Conservation (phyloP, 768 basidiomycete species). For the Pisolithus sp. region DNA sequence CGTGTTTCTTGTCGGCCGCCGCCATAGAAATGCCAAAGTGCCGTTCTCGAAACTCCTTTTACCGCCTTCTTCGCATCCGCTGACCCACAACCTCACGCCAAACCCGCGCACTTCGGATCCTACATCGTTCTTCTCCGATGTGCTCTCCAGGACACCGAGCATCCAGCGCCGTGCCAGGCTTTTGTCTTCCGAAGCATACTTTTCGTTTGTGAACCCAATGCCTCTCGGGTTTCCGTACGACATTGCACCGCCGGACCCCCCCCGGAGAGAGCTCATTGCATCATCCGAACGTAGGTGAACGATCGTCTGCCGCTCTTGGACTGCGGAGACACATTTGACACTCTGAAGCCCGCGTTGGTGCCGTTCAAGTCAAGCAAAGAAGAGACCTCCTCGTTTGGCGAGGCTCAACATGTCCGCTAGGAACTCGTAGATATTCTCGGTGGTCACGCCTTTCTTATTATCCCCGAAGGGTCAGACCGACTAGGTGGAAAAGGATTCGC, state of each 20-base stretch:
- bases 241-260: conserved; percentile 48
- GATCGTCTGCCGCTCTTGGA: conserved; percentile 84
- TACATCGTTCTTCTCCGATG: conserved; percentile 42
- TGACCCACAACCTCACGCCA: conserved; percentile 49
- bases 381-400: conserved; percentile 9
- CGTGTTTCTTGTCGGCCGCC: too few relatives aligned
- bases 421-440: conserved; percentile 79
- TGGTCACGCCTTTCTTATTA: conserved; percentile 66
- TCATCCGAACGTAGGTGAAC: conserved; percentile 59
- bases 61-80: conserved; percentile 33
- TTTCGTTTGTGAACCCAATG: conserved; percentile 73
- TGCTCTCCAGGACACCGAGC: conserved; percentile 49
- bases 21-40: conserved; percentile 11
- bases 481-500: conserved; percentile 30
- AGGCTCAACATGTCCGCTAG: conserved; percentile 45
- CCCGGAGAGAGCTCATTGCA: conserved; percentile 59
- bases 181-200: conserved; percentile 50
- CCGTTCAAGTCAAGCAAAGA: conserved; percentile 22
- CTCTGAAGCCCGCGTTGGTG: conserved; percentile 51
- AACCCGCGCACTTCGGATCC: conserved; percentile 52
- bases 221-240: conserved; percentile 80
- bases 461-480: conserved; percentile 16
- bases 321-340: conserved; percentile 73
- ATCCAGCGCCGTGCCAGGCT: conserved; percentile 62
- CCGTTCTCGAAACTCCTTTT: conserved; percentile 44